phyloP scores from a whole-genome alignment of 78 protist genomes.

The Goniomonas avonlea region DNA sequence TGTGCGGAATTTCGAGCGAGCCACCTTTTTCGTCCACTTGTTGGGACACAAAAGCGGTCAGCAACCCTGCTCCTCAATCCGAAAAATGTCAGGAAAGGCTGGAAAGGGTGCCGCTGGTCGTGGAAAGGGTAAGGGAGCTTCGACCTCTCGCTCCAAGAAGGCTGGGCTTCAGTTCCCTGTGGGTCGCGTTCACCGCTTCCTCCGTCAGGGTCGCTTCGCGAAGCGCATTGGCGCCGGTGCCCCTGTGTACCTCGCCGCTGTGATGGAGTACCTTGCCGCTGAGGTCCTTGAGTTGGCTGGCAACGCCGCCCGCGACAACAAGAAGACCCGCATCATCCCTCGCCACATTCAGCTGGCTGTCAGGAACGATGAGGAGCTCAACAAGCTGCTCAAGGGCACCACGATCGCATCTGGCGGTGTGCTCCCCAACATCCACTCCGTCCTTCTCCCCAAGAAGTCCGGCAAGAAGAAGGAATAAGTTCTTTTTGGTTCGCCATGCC shows the following conservation, averaged over 20 bases:
- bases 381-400: conserved; percentile 33
- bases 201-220: conserved; percentile 22
- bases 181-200: conserved; percentile 23
- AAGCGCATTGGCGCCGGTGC: conserved; percentile 39
- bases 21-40: too few relatives aligned
- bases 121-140: conserved; percentile 8
- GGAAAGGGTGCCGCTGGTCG: conserved; percentile 28
- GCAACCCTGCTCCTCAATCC: neutral
- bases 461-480: conserved; percentile 21
- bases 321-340: conserved; percentile 42
- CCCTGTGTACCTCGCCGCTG: conserved; percentile 48
- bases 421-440: conserved; percentile 69
- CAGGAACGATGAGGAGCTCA: conserved; percentile 52
- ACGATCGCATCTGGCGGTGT: conserved; percentile 53
- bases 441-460: conserved; percentile 63
- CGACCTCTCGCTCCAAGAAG: conserved; percentile 22
- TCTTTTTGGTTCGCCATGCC: too few relatives aligned
- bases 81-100: conserved; percentile 29
- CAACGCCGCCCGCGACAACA: conserved; percentile 50
- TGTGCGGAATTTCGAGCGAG: too few relatives aligned
- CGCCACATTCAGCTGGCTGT: conserved; percentile 50
- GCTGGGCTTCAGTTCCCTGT: conserved; percentile 54
- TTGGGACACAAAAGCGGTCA: too few relatives aligned
- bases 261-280: conserved; percentile 47
- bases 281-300: conserved; percentile 50